Conservation (phyloP, 345 rosid species). For the Aethionema arabicum region DNA sequence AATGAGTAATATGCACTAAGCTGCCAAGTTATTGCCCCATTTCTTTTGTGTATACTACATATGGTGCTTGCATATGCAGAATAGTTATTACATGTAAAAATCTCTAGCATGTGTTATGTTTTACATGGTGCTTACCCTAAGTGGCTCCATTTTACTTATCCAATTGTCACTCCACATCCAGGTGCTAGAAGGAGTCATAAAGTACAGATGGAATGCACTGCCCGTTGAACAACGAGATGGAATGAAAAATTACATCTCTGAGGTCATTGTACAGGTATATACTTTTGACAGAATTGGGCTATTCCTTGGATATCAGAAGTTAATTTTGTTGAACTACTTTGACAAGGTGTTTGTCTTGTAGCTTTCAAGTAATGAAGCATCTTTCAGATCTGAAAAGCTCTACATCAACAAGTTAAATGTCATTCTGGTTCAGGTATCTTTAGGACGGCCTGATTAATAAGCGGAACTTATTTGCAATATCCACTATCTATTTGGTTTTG, state of each 20-base stretch:
- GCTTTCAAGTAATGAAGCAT: slow-evolving; percentile 90
- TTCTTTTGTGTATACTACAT: background rate
- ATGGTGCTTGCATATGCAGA: slow-evolving; percentile 2
- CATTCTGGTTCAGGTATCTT: slow-evolving; percentile 87
- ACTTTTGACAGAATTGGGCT: background rate
- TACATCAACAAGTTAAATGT: slow-evolving; percentile 94
- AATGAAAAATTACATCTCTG: slow-evolving; percentile 98
- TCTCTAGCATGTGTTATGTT: background rate
- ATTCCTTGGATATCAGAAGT: background rate
- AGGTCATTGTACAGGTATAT: slow-evolving; percentile 93
- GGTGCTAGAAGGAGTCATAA: slow-evolving; percentile 98
- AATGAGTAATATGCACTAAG: slow-evolving; percentile 13
- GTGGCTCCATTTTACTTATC: slow-evolving; percentile 17
- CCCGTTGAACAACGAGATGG: slow-evolving; percentile 98
- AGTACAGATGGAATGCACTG: slow-evolving; percentile 98
- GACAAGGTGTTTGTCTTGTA: slow-evolving; percentile 28
- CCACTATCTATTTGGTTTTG: slow-evolving; percentile 10
- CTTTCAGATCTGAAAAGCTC: slow-evolving; percentile 82
- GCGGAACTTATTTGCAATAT: background rate
- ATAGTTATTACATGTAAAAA: background rate
- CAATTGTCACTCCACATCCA: slow-evolving; percentile 32
- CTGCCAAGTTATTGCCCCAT: slow-evolving; percentile 1
- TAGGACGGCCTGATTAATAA: slow-evolving; percentile 8
- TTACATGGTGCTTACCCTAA: background rate
- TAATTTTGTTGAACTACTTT: slow-evolving; percentile 10